A percentile compares a stretch with the other conserved stretches of the same genome.
Conservation (phyloP, 75 land plant genomes). For the Cunninghamia lanceolata region DNA sequence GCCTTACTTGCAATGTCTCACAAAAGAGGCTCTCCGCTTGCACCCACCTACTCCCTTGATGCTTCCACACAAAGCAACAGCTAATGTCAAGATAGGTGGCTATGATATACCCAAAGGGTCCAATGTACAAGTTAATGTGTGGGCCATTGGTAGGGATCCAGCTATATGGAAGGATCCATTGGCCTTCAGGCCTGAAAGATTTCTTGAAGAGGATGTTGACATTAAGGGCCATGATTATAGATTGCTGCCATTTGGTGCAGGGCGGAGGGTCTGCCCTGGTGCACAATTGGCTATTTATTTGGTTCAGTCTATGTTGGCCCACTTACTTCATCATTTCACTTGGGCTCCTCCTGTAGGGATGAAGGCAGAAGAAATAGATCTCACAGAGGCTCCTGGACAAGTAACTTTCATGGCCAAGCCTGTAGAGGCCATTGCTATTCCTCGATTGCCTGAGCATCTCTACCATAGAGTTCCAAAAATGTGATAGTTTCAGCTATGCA, state of each 20-base stretch:
- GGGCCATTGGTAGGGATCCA: slow-evolving; percentile 82
- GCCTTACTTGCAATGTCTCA: slow-evolving; percentile 73
- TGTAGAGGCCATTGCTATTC: slow-evolving; percentile 61
- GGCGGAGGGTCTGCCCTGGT: slow-evolving; percentile 88
- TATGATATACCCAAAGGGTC: slow-evolving; percentile 89
- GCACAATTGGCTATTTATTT: slow-evolving; percentile 81
- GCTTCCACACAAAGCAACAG: slow-evolving; percentile 88
- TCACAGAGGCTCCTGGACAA: slow-evolving; percentile 82
- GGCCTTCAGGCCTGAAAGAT: slow-evolving; percentile 82
- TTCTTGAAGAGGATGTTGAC: slow-evolving; percentile 85
- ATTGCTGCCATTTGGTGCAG: slow-evolving; percentile 86
- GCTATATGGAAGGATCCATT: slow-evolving; percentile 64
- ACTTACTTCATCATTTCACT: slow-evolving; percentile 77
- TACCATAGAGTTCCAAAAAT: slow-evolving; percentile 40
- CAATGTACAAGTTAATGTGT: slow-evolving; percentile 77
- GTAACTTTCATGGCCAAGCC: slow-evolving; percentile 92
- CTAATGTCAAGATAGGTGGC: slow-evolving; percentile 71
- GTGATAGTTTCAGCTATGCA: neutral
- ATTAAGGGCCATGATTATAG: slow-evolving; percentile 88
- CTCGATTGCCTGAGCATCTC: slow-evolving; percentile 54
- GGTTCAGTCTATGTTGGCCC: slow-evolving; percentile 78
- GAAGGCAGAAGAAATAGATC: slow-evolving; percentile 59
- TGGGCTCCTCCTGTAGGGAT: slow-evolving; percentile 66
- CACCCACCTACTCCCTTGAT: slow-evolving; percentile 94
- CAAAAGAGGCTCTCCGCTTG: slow-evolving; percentile 75